Evolutionary conservation across 345 rosid species (phyloP), one percentile per base, ranked within the genome.

Genomic region (Bretschneidera sinensis): DNA sequence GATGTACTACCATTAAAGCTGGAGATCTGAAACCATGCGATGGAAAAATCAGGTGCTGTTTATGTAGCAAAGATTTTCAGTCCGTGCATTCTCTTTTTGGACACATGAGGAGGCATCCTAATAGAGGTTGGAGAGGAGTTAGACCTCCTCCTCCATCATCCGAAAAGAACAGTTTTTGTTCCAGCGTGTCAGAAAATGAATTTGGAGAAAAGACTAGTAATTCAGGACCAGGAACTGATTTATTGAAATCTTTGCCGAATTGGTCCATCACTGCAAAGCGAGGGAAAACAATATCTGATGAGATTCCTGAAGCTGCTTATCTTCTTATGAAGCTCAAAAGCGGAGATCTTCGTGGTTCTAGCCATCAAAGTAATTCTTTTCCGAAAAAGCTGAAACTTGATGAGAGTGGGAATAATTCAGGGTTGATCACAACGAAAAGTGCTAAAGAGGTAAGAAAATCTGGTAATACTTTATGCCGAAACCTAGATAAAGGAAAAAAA

Each of bases 101-200:
- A 25, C 88, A 83, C 70, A 83, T 83, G 85, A 71, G 83, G 62
- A 76, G 76, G 48, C 88, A 83, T 25, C 88, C 85, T 2, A 83
- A 78, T 34, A 72, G 83, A 17, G 64, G 45, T 24, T 78, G 79
- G 78, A 73, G 83, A 39, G 83, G 88, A 15, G 70, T 71, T 52
- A 73, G 55, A 48, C 83, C 81, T 0, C 79, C 81, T 0, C 72
- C 76, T 51, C n/a, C n/a, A n/a, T n/a, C n/a, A n/a, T 21, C 23
- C 5, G 52, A 35, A 2, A 61, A 71, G 15, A 61, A 55, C 21
- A 35, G 49, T 48, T 48, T 24, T 9, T 53, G 61, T 48, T 64
- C 65, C 0, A 59, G 43, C 9, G 50, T 64, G 0, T 64, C 69
- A 11, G 66, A 71, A 9, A 57, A 64, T 16, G 57, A 54, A 0